Conservation (phyloP, 176 grass and related monocot genomes). For the Avena insularis region DNA sequence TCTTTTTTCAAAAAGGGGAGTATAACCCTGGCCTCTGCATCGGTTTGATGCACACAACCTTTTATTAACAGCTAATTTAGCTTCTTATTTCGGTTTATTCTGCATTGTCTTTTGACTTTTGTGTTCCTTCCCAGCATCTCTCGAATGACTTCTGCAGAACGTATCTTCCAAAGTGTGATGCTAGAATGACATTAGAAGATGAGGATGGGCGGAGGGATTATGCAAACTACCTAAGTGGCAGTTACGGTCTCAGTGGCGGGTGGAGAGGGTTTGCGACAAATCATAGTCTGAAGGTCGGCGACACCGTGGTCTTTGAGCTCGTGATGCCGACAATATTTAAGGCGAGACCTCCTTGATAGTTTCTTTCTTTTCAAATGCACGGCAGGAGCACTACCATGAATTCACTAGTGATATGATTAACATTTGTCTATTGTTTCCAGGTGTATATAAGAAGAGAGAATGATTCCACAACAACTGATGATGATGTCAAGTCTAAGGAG, state of each 20-base stretch:
- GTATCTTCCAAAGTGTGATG: conserved; percentile 43
- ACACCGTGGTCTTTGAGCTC: conserved; percentile 48
- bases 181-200: conserved; percentile 44
- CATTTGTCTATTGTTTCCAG: neutral
- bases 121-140: conserved; percentile 13
- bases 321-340: conserved; percentile 41
- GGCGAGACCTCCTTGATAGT: conserved; percentile 3
- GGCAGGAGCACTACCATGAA: neutral
- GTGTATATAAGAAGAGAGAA: conserved; percentile 37
- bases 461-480: conserved; percentile 3
- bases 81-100: neutral
- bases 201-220: conserved; percentile 35
- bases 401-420: neutral
- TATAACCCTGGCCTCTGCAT: too few species aligned
- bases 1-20: neutral
- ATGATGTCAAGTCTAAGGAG: conserved; percentile 26
- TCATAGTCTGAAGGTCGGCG: conserved; percentile 44
- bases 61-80: neutral
- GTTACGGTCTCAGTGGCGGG: conserved; percentile 53
- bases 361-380: neutral
- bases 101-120: neutral
- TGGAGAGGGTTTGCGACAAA: conserved; percentile 50
- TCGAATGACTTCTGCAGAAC: conserved; percentile 43
- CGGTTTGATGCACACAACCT: too few species aligned
- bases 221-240: conserved; percentile 9